Conservation (phyloP, 345 rosid species). For the Odontarrhena argentea region DNA sequence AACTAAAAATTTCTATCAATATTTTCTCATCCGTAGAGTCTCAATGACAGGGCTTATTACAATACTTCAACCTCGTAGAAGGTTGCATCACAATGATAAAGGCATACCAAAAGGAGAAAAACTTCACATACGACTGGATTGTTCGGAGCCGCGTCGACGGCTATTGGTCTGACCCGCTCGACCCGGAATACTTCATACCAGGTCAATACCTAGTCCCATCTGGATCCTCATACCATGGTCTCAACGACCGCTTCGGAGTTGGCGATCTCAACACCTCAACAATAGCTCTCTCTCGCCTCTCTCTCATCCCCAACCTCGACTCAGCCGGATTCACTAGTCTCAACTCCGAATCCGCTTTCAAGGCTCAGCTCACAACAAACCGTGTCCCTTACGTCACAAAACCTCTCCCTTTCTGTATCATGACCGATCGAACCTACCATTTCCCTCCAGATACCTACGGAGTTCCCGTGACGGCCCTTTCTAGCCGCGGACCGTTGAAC, state of each 20-base stretch:
- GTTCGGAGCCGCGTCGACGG: conserved; percentile 93
- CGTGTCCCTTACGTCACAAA: conserved; percentile 47
- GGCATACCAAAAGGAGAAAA: conserved; percentile 51
- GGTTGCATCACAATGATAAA: conserved; percentile 76
- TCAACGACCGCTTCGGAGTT: conserved; percentile 88
- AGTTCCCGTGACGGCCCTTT: conserved; percentile 79
- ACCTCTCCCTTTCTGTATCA: conserved; percentile 73
- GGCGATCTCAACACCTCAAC: conserved; percentile 65
- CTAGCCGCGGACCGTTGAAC: conserved; percentile 83
- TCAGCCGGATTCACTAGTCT: conserved; percentile 53
- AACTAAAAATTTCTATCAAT: too few species aligned
- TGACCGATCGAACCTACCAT: conserved; percentile 64
- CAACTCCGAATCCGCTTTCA: conserved; percentile 87
- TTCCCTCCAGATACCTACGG: conserved; percentile 72
- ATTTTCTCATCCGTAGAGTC: not conserved
- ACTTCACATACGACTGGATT: conserved; percentile 85
- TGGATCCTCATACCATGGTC: conserved; percentile 88
- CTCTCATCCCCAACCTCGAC: conserved; percentile 71
- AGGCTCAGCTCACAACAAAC: conserved; percentile 67
- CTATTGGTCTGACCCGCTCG: conserved; percentile 73
- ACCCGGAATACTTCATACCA: conserved; percentile 58
- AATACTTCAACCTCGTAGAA: conserved; percentile 80
- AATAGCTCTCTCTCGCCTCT: conserved; percentile 79
- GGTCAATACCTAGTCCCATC: conserved; percentile 72
- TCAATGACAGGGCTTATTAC: conserved; percentile 70